Base-by-base conservation (phyloP, 306 rosid genomes). In the Ormosia semicastrata region DNA sequence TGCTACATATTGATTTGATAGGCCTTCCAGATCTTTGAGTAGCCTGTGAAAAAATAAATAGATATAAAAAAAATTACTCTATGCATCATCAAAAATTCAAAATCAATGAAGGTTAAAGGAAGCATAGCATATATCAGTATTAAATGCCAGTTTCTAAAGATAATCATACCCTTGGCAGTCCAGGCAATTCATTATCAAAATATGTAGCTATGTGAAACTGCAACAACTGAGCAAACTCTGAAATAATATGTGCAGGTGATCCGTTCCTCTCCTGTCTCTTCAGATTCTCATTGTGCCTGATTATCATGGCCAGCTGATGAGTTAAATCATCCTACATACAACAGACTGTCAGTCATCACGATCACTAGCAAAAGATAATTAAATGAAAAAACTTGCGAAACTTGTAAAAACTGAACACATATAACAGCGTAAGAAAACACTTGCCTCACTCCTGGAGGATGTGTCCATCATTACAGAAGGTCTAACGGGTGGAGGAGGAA, bases 401-500 rank as follows among this genome's bases (percentile, higher is more conserved):
- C 68, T 52, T 68, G 54, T 30, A 64, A 60, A 46, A 44, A 24
- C 13, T 2, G 8, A 40, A 15, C 8, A 73, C 41, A 46, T 39
- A 64, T 53, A 29, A 13, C 41, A 72, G 29, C 8, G 7, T 57
- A 37, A 47, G 39, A 70, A 79, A 69, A 77, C 8, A 72, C 94
- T 87, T 88, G 84, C 99, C 99, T 95, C 99, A 59, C 99, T 95
- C 88, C 98, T 88, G 50, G 99, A 95, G 84, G 99, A 93, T 65
- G 98, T 93, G 82, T 95, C 98, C 99, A 95, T 95, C 99, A 95
- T 95, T 40, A 95, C 99, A 66, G 99, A 95, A 41, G 99, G 99
- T 73, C 99, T 93, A 74, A 95, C 99, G 12, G 99, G 98, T 75
- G 97, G 99, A 37, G 99, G 99, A 76, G 99, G 99, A 77, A 95